Conservation (phyloP, 305 asterid species). For the Ilex paraguariensis region DNA sequence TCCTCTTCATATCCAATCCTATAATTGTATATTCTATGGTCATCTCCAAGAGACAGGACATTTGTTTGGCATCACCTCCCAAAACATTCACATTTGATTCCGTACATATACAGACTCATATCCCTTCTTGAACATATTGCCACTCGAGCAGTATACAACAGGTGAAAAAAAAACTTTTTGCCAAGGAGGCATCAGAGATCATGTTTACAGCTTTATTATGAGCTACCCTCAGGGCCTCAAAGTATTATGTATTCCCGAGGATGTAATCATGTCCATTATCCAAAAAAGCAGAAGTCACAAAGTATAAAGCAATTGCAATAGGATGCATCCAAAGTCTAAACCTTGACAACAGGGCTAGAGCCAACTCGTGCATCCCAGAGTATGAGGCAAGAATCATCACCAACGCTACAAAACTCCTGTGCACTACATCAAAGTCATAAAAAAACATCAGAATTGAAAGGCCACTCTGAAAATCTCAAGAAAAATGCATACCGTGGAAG, state of each 20-base stretch:
- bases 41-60: background rate
- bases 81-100: background rate
- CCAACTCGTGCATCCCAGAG: conserved; percentile 95
- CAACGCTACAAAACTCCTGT: conserved; percentile 98
- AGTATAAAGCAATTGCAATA: background rate
- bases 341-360: conserved; percentile 70
- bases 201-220: background rate
- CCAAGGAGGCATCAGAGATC: background rate
- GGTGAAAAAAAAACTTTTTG: background rate
- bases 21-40: background rate
- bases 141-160: background rate
- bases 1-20: no score
- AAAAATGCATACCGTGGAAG: background rate
- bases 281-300: background rate
- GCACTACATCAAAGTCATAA: conserved; percentile 47
- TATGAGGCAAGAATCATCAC: conserved; percentile 96
- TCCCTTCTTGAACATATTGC: background rate
- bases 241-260: background rate
- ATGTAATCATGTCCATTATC: background rate
- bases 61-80: background rate
- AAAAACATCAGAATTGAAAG: conserved; percentile 10
- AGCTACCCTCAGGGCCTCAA: background rate
- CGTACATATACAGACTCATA: no score
- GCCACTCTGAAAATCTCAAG: no score
- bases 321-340: conserved; percentile 10